Evolutionary conservation across 1,284 basidiomycete species (phyloP).

Genomic region (Ganoderma multipileum): DNA sequence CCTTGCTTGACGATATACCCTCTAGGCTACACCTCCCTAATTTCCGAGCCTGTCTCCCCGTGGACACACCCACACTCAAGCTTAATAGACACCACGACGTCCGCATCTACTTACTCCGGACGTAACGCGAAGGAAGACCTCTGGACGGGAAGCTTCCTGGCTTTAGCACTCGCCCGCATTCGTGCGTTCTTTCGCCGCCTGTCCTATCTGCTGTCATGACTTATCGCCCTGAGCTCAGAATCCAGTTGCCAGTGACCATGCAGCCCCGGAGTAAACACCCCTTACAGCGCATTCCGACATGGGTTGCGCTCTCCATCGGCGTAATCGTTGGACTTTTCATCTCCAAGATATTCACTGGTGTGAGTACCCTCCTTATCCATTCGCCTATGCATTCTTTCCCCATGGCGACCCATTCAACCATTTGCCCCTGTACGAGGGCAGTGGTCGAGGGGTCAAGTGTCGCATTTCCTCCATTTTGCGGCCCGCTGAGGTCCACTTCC

Average conservation of each 20-base stretch:
- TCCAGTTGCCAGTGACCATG: conserved; percentile 33
- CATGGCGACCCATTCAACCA: neutral
- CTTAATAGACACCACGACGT: neutral
- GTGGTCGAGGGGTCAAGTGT: too few species aligned
- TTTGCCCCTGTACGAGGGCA: neutral
- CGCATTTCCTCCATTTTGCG: too few species aligned
- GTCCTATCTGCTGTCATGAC: neutral
- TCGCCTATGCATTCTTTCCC: neutral
- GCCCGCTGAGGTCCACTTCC: too few species aligned
- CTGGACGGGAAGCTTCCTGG: conserved; percentile 16
- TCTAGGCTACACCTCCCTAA: conserved; percentile 24
- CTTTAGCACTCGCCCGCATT: neutral
- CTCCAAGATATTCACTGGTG: conserved; percentile 53
- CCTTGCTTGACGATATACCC: conserved; percentile 26
- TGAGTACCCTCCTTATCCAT: conserved; percentile 24
- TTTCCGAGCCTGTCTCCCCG: conserved; percentile 6
- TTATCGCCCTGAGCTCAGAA: conserved; percentile 23
- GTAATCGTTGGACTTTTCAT: conserved; percentile 71
- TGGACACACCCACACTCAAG: neutral
- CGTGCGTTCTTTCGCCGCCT: conserved; percentile 6
- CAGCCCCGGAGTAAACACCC: conserved; percentile 41
- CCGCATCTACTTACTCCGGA: conserved; percentile 19
- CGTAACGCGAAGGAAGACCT: conserved; percentile 24
- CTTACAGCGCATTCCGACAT: conserved; percentile 41
- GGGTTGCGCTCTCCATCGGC: conserved; percentile 66